A percentile compares a stretch with the other conserved stretches of the same genome.
Evolutionary conservation across 371 early-diverging fungal genomes (phyloP).

Genomic region (Circinella minor): DNA sequence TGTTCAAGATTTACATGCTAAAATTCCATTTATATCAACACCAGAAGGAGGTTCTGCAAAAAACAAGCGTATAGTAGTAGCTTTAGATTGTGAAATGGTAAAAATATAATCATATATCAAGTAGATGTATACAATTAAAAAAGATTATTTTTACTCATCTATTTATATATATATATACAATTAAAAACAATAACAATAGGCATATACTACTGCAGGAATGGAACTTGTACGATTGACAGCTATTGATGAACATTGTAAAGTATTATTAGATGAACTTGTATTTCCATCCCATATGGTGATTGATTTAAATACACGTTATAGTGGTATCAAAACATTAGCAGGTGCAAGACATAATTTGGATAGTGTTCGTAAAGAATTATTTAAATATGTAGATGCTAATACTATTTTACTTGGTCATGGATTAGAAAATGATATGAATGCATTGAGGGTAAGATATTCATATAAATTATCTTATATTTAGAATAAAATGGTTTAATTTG

Average conservation of each 20-base stretch:
- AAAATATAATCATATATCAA: no score
- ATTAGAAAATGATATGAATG: slow-evolving; percentile 56
- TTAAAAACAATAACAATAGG: slow-evolving; percentile 14
- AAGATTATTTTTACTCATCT: no score
- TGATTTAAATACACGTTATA: slow-evolving; percentile 60
- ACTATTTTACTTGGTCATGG: slow-evolving; percentile 57
- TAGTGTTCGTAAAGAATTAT: slow-evolving; percentile 42
- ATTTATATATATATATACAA: no score
- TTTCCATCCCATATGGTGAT: slow-evolving; percentile 54
- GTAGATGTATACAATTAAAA: no score
- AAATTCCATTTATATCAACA: slow-evolving; percentile 47
- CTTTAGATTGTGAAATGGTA: slow-evolving; percentile 60
- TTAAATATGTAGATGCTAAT: slow-evolving; percentile 44
- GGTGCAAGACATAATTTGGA: slow-evolving; percentile 48
- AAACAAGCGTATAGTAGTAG: slow-evolving; percentile 30
- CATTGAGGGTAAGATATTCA: slow-evolving; percentile 33
- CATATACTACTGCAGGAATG: slow-evolving; percentile 58
- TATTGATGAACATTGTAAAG: slow-evolving; percentile 45
- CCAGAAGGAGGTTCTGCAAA: slow-evolving; percentile 17
- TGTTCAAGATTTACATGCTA: slow-evolving; percentile 35
- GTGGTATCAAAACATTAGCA: slow-evolving; percentile 61
- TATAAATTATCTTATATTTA: not conserved
- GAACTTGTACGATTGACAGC: slow-evolving; percentile 62
- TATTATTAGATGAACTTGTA: slow-evolving; percentile 59
- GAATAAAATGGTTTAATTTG: not conserved